phyloP scores from a whole-genome alignment of 768 basidiomycete species.

The Russula griseocarnosa region DNA sequence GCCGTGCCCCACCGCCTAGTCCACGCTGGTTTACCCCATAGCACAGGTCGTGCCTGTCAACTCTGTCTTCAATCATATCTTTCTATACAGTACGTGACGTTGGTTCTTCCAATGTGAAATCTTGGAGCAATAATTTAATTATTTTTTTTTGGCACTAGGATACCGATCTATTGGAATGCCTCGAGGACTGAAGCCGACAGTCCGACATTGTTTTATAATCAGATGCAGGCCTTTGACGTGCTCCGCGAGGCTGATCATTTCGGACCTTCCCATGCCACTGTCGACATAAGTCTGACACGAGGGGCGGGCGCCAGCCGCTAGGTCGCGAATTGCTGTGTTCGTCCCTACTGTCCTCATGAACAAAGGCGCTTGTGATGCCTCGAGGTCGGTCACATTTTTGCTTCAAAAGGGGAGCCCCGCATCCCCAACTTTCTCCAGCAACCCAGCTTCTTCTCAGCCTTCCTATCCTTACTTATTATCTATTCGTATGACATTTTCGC shows the following conservation, averaged over 20 bases:
- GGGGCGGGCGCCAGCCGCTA: not conserved
- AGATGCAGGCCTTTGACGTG: not conserved
- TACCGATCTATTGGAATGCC: not conserved
- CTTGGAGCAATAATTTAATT: too few species aligned
- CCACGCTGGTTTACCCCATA: not conserved
- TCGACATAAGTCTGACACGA: not conserved
- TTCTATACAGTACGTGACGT: not conserved
- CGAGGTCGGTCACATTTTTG: not conserved
- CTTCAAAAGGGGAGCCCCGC: not conserved
- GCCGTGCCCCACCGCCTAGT: not conserved
- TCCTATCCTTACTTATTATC: conserved; percentile 2
- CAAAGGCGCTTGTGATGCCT: not conserved
- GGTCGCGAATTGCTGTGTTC: not conserved
- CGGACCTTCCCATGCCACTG: conserved; percentile 1
- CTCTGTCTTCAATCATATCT: not conserved
- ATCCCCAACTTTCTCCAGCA: conserved; percentile 3
- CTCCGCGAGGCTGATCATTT: not conserved
- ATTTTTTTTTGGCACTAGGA: not conserved
- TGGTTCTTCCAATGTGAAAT: not conserved
- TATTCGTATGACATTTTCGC: conserved; percentile 17
- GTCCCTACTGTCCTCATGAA: not conserved
- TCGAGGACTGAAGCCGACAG: not conserved
- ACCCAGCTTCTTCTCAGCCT: not conserved
- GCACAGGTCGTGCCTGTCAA: not conserved
- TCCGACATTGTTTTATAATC: not conserved